Conservation (phyloP, 1,284 basidiomycete species). For the Rhodofomes roseus region DNA sequence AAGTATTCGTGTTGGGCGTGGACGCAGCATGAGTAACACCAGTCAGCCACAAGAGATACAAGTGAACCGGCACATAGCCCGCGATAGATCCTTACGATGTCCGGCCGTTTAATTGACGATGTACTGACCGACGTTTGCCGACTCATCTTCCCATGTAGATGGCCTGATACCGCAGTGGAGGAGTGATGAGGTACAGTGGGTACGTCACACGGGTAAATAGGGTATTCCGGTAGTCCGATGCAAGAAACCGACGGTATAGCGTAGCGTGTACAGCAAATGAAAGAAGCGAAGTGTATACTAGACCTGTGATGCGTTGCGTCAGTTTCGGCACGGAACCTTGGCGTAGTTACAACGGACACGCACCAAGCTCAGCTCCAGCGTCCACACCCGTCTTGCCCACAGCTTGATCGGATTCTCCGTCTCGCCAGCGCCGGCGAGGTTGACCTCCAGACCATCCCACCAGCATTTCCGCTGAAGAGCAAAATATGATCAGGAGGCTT, state of each 20-base stretch:
- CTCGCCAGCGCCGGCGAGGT: slow-evolving; percentile 60
- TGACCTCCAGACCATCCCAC: slow-evolving; percentile 98
- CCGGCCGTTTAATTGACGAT: neutral
- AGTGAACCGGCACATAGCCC: neutral
- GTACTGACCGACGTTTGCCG: neutral
- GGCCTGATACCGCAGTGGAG: neutral
- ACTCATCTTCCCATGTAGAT: neutral
- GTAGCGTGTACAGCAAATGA: slow-evolving; percentile 1
- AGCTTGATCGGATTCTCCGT: slow-evolving; percentile 69
- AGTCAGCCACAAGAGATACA: neutral
- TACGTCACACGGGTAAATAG: neutral
- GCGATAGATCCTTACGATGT: neutral
- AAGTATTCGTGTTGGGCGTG: too few relatives aligned
- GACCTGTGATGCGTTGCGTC: neutral
- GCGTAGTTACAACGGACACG: slow-evolving; percentile 29
- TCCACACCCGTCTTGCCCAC: slow-evolving; percentile 99
- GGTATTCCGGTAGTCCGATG: neutral
- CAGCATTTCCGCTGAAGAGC: slow-evolving; percentile 88
- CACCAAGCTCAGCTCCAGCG: slow-evolving; percentile 92
- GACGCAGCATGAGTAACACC: too few relatives aligned
- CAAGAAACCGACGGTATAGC: neutral
- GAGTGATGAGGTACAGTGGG: neutral
- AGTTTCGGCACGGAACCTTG: neutral
- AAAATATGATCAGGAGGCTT: neutral
- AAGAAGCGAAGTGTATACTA: neutral